phyloP scores from a whole-genome alignment of 768 basidiomycete genomes.

The Lentinula raphanica region DNA sequence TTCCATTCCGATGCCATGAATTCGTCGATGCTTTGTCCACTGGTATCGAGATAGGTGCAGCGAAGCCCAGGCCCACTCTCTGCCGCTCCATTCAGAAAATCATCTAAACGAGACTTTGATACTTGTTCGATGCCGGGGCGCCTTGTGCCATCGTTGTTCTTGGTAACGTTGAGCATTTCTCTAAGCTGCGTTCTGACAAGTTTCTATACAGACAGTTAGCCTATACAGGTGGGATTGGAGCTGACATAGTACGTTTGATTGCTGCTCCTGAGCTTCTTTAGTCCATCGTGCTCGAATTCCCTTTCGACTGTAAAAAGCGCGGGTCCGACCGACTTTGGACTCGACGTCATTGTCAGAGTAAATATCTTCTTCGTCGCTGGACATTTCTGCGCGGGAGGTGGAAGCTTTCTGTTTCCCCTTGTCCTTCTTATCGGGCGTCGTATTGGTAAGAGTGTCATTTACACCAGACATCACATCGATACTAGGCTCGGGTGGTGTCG shows the following conservation, averaged over 20 bases:
- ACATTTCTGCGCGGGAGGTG: too few species aligned
- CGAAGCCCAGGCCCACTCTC: background rate
- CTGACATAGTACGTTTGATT: background rate
- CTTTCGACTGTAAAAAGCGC: background rate
- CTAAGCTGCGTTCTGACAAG: background rate
- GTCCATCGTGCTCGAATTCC: background rate
- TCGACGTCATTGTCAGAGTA: background rate
- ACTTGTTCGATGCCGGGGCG: background rate
- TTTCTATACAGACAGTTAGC: background rate
- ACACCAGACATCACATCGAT: too few species aligned
- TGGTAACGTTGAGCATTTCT: background rate
- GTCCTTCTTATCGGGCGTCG: too few species aligned
- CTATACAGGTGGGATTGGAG: background rate
- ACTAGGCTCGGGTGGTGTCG: too few species aligned
- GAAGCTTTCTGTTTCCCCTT: too few species aligned
- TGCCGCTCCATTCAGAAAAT: background rate
- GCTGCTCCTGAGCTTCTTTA: background rate
- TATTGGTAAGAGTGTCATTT: too few species aligned
- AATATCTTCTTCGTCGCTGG: background rate
- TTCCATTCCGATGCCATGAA: background rate
- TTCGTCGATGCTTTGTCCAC: background rate
- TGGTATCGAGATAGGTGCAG: background rate
- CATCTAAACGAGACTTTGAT: background rate
- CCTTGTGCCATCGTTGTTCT: background rate
- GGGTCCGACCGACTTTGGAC: background rate